Evolutionary conservation across 371 early-diverging fungal species (phyloP).

Genomic region (Actinomucor elegans): DNA sequence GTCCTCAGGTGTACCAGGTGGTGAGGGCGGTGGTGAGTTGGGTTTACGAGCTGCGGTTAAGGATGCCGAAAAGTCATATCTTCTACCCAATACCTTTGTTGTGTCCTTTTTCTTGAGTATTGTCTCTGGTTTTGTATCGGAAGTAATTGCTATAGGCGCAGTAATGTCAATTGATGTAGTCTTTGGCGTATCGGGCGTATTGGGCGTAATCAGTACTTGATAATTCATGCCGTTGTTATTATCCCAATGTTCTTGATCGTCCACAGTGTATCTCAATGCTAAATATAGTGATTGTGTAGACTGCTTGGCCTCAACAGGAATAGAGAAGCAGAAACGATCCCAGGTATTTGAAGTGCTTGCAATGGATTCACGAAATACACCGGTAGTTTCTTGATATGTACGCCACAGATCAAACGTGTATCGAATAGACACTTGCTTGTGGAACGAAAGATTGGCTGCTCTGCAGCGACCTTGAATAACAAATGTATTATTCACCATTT

Average conservation of each 20-base stretch:
- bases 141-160: neutral
- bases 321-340: slow-evolving; percentile 37
- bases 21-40: slow-evolving; percentile 17
- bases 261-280: slow-evolving; percentile 51
- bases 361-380: slow-evolving; percentile 53
- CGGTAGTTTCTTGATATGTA: slow-evolving; percentile 57
- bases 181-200: neutral
- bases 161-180: neutral
- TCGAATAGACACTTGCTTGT: slow-evolving; percentile 71
- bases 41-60: slow-evolving; percentile 31
- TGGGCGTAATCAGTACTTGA: slow-evolving; percentile 41
- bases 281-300: slow-evolving; percentile 31
- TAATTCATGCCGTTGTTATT: slow-evolving; percentile 77
- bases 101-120: slow-evolving; percentile 2
- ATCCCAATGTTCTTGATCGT: slow-evolving; percentile 76
- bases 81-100: slow-evolving; percentile 31
- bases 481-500: slow-evolving; percentile 18
- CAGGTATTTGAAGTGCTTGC: slow-evolving; percentile 34
- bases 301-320: slow-evolving; percentile 36
- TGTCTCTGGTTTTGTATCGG: neutral
- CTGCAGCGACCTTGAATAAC: slow-evolving; percentile 58
- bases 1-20: slow-evolving; percentile 16
- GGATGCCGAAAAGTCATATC: slow-evolving; percentile 47
- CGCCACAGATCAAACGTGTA: slow-evolving; percentile 75
- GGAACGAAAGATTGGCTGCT: slow-evolving; percentile 76